Evolutionary conservation across 495 filamentous ascomycete genomes (phyloP).

Genomic region (Cairneyella variabilis): DNA sequence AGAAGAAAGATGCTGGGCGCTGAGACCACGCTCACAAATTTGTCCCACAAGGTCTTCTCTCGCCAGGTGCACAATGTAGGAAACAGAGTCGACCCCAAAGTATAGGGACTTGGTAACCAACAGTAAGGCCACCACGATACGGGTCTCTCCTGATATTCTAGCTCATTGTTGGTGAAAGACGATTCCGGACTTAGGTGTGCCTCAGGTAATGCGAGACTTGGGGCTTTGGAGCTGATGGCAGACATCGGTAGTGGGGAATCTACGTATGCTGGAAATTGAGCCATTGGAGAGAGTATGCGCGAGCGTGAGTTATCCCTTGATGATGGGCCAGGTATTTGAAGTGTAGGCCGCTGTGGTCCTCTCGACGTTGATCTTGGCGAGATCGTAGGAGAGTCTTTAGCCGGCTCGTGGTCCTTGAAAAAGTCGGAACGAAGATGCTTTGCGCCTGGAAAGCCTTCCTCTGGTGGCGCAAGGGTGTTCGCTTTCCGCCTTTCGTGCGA

Average conservation of each 20-base stretch:
- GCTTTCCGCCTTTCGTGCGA: conserved; percentile 10
- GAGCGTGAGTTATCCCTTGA: conserved; percentile 23
- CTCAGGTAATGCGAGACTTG: conserved; percentile 24
- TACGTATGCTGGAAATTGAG: conserved; percentile 25
- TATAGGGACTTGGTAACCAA: conserved; percentile 63
- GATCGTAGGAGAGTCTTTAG: conserved; percentile 23
- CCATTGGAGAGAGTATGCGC: conserved; percentile 16
- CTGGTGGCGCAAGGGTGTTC: conserved; percentile 24
- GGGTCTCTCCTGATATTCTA: conserved; percentile 28
- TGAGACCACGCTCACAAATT: conserved; percentile 70
- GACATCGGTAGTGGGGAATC: conserved; percentile 27
- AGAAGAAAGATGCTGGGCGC: conserved; percentile 88
- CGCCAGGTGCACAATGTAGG: conserved; percentile 80
- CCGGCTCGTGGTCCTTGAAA: not conserved
- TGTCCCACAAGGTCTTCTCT: conserved; percentile 73
- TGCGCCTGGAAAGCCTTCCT: conserved; percentile 23
- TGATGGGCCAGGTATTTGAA: conserved; percentile 20
- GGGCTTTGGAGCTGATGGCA: conserved; percentile 16
- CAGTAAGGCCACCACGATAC: conserved; percentile 72
- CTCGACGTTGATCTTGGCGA: conserved; percentile 31
- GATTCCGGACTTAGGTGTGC: conserved; percentile 29
- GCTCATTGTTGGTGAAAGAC: not conserved
- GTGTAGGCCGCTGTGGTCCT: conserved; percentile 10
- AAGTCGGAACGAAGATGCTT: conserved; percentile 17
- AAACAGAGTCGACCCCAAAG: conserved; percentile 74